Evolutionary conservation across 179 eudicot species (phyloP), one percentile per base, ranked within the genome.

Genomic region (Gypsophila paniculata): DNA sequence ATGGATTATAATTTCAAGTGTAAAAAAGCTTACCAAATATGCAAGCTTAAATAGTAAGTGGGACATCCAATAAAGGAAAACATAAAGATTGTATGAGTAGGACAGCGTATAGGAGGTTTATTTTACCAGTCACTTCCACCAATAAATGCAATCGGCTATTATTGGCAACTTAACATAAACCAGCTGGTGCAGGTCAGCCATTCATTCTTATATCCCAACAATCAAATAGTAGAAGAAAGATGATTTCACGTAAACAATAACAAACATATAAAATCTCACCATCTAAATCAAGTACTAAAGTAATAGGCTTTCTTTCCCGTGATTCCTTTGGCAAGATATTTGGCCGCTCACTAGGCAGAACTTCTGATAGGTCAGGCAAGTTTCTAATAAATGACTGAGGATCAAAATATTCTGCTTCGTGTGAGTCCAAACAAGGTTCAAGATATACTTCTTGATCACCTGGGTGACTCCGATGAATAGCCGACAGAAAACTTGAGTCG

Each of bases 221-320:
- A n/a, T 69, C 49, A 59, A 69, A 57, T 21, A 57, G 55, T 51
- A 73, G 44, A 55, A 32, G 69, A 38, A 44, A 59, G 32, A 60
- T 19, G 29, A 70, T 25, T 26, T 25, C n/a, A 29, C 25, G 63
- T 21, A 38, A 34, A 67, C 13, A 38, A 9, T 22, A 48, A 25
- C 42, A 59, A 57, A 69, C 21, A 10, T 8, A 18, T 61, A 21
- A 55, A 38, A 75, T 15, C 86, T 85, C 82, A 94, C 99, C 99
- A 81, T 94, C 99, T 81, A 94, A 78, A 85, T 94, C 99, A 60
- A 94, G 93, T 32, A 89, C 99, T 70, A 94, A 83, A 22, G 99
- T 94, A 19, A 88, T 61, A 21, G 86, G 80, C 73, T 87, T 94
- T 61, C 60, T 81, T 69, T 76, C 87, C 78, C 55, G 80, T 12